phyloP scores from a whole-genome alignment of 495 filamentous ascomycete genomes.

The Opeltia flavorubescens region DNA sequence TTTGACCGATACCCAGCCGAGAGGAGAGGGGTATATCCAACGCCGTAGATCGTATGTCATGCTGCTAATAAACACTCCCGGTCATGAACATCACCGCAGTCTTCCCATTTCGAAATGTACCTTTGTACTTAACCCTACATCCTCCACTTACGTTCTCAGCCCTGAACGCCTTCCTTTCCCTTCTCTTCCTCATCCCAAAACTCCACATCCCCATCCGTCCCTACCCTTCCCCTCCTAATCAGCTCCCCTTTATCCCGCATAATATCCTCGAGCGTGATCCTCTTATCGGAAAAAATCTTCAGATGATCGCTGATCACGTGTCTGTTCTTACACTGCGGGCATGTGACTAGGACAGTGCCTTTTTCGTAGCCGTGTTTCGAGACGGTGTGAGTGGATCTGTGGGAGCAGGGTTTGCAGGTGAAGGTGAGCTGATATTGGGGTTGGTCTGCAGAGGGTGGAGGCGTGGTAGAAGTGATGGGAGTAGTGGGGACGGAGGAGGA shows the following conservation, averaged over 20 bases:
- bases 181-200: slow-evolving; percentile 27
- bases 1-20: too few species aligned
- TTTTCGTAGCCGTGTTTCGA: slow-evolving; percentile 89
- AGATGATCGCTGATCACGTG: slow-evolving; percentile 91
- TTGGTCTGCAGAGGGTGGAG: slow-evolving; percentile 32
- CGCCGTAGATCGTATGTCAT: too few species aligned
- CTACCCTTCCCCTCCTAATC: slow-evolving; percentile 41
- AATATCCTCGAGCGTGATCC: slow-evolving; percentile 57
- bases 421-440: slow-evolving; percentile 76
- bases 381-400: slow-evolving; percentile 61
- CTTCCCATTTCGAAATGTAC: too few species aligned
- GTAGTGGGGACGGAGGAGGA: slow-evolving; percentile 19
- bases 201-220: slow-evolving; percentile 33
- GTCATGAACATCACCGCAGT: too few species aligned
- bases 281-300: slow-evolving; percentile 54
- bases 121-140: too few species aligned
- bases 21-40: too few species aligned
- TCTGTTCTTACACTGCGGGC: slow-evolving; percentile 65
- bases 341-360: slow-evolving; percentile 76
- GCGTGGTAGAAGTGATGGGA: slow-evolving; percentile 20
- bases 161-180: too few species aligned
- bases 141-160: too few species aligned
- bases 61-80: too few species aligned
- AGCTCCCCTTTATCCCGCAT: slow-evolving; percentile 49
- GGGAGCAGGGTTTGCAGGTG: slow-evolving; percentile 75